Base-by-base conservation (phyloP, 805 yeast genomes). In the Yarrowia sp. region DNA sequence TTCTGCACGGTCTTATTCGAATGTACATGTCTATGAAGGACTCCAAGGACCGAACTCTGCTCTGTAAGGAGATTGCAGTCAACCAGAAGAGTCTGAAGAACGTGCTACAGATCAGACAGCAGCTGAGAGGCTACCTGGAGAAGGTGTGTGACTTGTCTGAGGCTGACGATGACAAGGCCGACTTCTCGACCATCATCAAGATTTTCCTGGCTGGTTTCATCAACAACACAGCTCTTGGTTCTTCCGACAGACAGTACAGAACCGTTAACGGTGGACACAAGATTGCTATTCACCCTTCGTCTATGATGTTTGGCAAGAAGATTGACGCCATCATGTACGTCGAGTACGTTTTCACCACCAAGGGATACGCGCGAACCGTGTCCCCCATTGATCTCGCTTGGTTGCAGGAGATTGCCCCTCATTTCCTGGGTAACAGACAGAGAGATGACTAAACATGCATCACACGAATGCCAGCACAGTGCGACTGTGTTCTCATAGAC, bases 361-460 rank as follows among this genome's bases (percentile, higher is more conserved):
- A 92, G 76, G 97, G 97, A 0, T 95, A 93, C 74, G 98, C 96
- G 0, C 83, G 99, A 73, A 88, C 83, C 70, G 97, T 93, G n/a
- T 87, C 92, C 60, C 86, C 89, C 15, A 84, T 95, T 33, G 90
- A 91, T 74, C 78, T 91, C 67, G 84, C 86, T 15, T 94, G 98
- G 98, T 78, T 95, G 60, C 94, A 90, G 74, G 95, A 90, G 70
- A 82, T 87, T 2, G 90, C 92, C 0, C 92, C 92, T 0, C 88
- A 87, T 70, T 74, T 86, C 24, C 77, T 87, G 55, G 86, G 87
- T 4, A 52, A 38, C 19, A 17, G 58, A 14, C 43, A 52, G 58
- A 52, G 58, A 36, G 58, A 52, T 38, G 58, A 52, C 19, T 52
- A 52, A 36, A 15, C 55, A 6, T 20, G 4, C 9, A 15, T n/a